These are phyloP conservation scores for Verticillium klebahnii DNA, from an alignment of 2,329 filamentous ascomycete genomes.

Conservation along the genomic window DNA sequence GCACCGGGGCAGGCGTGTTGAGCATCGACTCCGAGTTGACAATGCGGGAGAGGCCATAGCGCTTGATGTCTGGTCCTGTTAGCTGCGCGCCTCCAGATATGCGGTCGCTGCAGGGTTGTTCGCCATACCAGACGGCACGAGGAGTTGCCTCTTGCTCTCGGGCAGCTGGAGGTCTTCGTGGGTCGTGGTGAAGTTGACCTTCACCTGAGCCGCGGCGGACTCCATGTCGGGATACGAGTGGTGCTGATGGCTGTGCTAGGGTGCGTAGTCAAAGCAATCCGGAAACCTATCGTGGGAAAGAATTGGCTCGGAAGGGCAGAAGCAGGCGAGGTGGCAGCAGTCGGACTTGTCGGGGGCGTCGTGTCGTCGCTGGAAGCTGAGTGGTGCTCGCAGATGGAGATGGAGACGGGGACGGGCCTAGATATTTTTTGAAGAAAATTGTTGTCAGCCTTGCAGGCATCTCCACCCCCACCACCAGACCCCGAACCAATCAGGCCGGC, in stretches of 20 bases:
- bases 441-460: conserved; percentile 13
- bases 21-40: conserved; percentile 71
- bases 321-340: neutral
- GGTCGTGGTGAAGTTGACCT: conserved; percentile 63
- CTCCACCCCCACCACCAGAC: conserved; percentile 5
- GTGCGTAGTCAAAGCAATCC: neutral
- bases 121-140: conserved; percentile 54
- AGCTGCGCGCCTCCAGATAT: neutral
- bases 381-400: neutral
- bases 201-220: conserved; percentile 48
- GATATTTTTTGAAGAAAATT: conserved; percentile 11
- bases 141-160: conserved; percentile 56
- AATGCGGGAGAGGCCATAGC: conserved; percentile 66
- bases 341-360: neutral
- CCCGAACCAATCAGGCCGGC: conserved; percentile 1
- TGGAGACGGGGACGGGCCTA: neutral
- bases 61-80: conserved; percentile 53
- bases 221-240: conserved; percentile 22
- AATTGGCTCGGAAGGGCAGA: neutral
- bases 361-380: neutral
- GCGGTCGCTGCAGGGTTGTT: conserved; percentile 3
- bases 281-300: neutral
- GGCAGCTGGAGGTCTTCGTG: conserved; percentile 59
- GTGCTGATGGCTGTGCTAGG: neutral
- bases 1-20: conserved; percentile 59